Base-by-base conservation (phyloP, 805 yeast species). In the Blastobotrys peoriensis region DNA sequence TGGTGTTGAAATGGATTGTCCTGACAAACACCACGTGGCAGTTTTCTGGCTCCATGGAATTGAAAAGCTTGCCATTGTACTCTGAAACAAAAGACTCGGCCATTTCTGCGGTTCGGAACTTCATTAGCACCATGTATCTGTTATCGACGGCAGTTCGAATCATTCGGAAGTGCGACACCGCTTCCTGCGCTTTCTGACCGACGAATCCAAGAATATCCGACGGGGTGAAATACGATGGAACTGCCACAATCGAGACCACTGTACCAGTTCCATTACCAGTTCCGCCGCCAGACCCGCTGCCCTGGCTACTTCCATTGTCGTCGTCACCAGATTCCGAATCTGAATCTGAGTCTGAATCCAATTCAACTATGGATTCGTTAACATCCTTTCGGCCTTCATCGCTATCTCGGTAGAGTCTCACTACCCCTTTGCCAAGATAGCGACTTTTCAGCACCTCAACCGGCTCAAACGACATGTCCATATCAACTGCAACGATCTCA, bases 151-250 rank as follows among this genome's bases (percentile, higher is more conserved):
- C 76, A 36, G 88, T 78, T 56, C 81, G 73, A 25, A 89, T 64
- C 44, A 88, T 70, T 38, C 96, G 69, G 47, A 87, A 73, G 64
- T 87, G 93, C 0, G 88, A 73, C 1, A 86, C 74, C 20, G 67
- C 61, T 8, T 71, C 69, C 50, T 76, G 63, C 22, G 74, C 70
- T 1, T 70, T 65, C 38, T 81, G 81, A 19, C 94, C 94, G 8
- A 89, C 75, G 58, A 82, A 88, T 3, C 91, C 94, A 3, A 88
- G 61, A 19, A 89, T 60, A 55, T 88, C 96, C 19, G 87, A 82
- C 0, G 91, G 85, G 0, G 95, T 81, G 62, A 88, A 82, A 60
- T 88, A 89, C 8, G 84, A 79, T 0, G 97, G 97, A 0, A 88
- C 81, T 0, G 94, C 88, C n/a, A 87, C 62, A 16, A 87, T 83